Evolutionary conservation across 2,329 filamentous ascomycete species (phyloP).

Genomic region (Aspergillus tubingensis): DNA sequence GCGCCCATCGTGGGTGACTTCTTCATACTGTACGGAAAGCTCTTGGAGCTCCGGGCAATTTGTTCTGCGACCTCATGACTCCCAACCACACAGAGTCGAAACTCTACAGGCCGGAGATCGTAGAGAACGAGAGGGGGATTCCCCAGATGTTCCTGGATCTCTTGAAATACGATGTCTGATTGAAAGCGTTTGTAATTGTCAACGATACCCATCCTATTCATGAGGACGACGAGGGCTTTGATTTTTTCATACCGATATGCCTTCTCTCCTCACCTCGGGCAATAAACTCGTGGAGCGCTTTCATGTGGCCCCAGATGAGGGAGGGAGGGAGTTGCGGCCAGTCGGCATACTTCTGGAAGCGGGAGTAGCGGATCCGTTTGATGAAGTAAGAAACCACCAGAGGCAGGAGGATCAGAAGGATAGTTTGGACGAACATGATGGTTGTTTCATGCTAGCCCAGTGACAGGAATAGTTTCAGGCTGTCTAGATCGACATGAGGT

Average conservation of each 20-base stretch:
- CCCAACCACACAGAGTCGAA: constrained; percentile 14
- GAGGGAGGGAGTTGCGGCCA: constrained; percentile 18
- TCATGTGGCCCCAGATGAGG: constrained; percentile 18
- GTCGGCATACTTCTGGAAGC: constrained; percentile 12
- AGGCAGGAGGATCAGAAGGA: constrained; percentile 2
- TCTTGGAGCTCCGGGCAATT: constrained; percentile 13
- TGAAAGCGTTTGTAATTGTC: background rate
- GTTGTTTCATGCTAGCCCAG: background rate
- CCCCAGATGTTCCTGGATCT: background rate
- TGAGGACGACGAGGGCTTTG: too few relatives aligned
- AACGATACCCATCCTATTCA: background rate
- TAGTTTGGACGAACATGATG: background rate
- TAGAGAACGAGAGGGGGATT: constrained; percentile 3
- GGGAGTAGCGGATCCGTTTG: constrained; percentile 4
- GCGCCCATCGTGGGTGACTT: constrained; percentile 12
- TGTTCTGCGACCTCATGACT: constrained; percentile 24
- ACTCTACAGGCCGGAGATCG: constrained; percentile 17
- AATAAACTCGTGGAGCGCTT: constrained; percentile 11
- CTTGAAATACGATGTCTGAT: background rate
- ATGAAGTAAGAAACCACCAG: constrained; percentile 3
- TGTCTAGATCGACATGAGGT: background rate
- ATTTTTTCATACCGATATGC: constrained; percentile 6
- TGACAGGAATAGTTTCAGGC: background rate
- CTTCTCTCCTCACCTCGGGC: constrained; percentile 2
- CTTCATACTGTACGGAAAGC: constrained; percentile 19